Base-by-base conservation (phyloP, 1,139 yeast genomes). In the Geotrichum restrictum region DNA sequence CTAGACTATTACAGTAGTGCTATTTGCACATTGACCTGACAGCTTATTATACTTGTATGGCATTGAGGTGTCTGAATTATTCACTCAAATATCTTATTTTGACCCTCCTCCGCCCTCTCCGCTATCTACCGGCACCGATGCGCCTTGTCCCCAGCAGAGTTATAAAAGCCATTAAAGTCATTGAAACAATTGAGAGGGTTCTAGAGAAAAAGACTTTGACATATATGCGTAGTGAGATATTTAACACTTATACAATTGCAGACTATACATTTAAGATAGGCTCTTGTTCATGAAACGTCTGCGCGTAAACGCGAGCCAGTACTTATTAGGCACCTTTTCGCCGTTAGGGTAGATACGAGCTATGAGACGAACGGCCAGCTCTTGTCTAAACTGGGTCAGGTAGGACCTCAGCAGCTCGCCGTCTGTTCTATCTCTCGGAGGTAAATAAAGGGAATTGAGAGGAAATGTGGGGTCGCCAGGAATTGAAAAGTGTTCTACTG, bases 401-500 rank as follows among this genome's bases (percentile, higher is more conserved):
- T 93, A 93, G 31, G 81, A 76, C 62, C 94, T 80, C 67, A 94
- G 78, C 54, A 88, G 73, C 52, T 91, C 95, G 49, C 83, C 83
- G 57, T 89, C 96, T 55, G 77, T 76, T 61, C 83, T 82, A 63
- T 83, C 87, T 39, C 76, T 72, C 14, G 97, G 94, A 3, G 96
- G 80, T 53, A 79, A 77, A 67, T 89, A 93, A 54, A 93, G 77
- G 0, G 89, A 78, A 70, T 91, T 91, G 69, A 93, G 75, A 11
- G 98, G 97, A 75, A 93, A 93, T 14, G 93, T 89, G 18, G 93
- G 83, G 59, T 93, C 97, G 16, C 99, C 99, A 0, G 99, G 99
- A 57, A 94, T 78, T 21, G 93, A 77, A 66, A 93, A 93, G 65
- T 83, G 82, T 61, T 93, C 98, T 57, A 93, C 77, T 1, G 98